Base-by-base conservation (phyloP, 768 basidiomycete species). In the Xanthoconium purpureum region DNA sequence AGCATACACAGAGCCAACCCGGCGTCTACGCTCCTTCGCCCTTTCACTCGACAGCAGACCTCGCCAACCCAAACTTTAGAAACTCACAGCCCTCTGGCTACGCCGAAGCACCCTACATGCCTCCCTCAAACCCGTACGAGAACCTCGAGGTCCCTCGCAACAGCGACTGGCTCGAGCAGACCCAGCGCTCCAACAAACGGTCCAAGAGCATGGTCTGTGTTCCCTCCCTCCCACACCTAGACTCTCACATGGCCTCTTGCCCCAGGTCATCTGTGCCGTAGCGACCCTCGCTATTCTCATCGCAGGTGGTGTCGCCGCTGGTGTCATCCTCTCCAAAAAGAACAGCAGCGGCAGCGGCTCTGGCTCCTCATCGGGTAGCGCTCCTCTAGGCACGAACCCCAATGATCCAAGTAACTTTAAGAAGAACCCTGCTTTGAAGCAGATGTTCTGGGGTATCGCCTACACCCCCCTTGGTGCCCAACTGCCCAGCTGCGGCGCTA, bases 361-460 rank as follows among this genome's bases (percentile, higher is more conserved):
- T 1, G 50, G 60, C 20, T 58, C 67, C 1, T 52, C 61, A 20
- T 58, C 67, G 6, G 47, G 57, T 11, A 59, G 48, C 15, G 63
- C 33, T 0, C 69, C 66, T 14, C 0, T 24, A 18, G 70, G 70
- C 15, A 75, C 76, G 3, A 71, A 81, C 63, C 74, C 81, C 10
- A 83, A 78, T 62, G 89, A 95, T 70, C 91, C 94, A 5, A 91
- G 85, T 71, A 78, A 79, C 17, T 97, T 95, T 71, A 70, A 73
- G 18, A 88, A 86, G 73, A 81, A 95, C 69, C 50, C 81, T 3
- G 78, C 78, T 32, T 73, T 96, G 48, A 79, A 85, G 58, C 83
- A 89, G 60, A 79, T 84, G 1, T 91, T 97, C 74, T 96, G 87
- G 68, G 94, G 89, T 6, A 66, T 96, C 24, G 94, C 94, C 0